Evolutionary conservation across 1,284 basidiomycete species (phyloP).

Genomic region (Cutaneotrichosporon sp.): DNA sequence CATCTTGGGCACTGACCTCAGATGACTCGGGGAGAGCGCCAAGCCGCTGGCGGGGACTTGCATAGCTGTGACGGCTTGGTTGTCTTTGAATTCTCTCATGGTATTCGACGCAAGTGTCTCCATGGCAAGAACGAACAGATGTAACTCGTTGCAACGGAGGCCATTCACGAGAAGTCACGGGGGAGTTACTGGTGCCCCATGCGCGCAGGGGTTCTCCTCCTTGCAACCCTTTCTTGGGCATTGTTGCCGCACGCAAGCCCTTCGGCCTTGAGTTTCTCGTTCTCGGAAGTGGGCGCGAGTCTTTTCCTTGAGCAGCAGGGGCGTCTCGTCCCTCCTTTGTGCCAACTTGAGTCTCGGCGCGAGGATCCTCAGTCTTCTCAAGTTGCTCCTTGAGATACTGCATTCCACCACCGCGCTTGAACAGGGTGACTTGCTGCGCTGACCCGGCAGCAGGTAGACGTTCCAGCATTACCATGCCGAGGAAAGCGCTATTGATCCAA

Average conservation of each 20-base stretch:
- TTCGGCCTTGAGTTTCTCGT: too few relatives aligned
- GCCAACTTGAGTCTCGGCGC: not conserved
- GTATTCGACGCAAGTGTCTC: too few relatives aligned
- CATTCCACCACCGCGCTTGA: conserved; percentile 25
- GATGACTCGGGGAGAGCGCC: too few relatives aligned
- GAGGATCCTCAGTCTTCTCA: not conserved
- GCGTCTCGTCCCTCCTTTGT: not conserved
- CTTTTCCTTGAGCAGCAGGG: too few relatives aligned
- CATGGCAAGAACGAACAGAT: too few relatives aligned
- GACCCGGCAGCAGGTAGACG: conserved; percentile 31
- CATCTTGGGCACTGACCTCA: too few relatives aligned
- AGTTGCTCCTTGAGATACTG: not conserved
- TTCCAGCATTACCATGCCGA: conserved; percentile 19
- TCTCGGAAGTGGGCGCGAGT: too few relatives aligned
- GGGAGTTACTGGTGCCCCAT: not conserved
- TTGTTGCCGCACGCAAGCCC: too few relatives aligned
- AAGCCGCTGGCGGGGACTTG: too few relatives aligned
- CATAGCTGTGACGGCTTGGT: too few relatives aligned
- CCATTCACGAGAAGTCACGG: not conserved
- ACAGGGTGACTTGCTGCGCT: conserved; percentile 32
- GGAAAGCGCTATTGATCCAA: conserved; percentile 26
- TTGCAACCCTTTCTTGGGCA: too few relatives aligned
- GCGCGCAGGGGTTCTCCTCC: not conserved
- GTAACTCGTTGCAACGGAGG: not conserved
- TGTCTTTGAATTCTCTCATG: too few relatives aligned